Conservation (phyloP, 805 yeast species). For the Yarrowia sp. region DNA sequence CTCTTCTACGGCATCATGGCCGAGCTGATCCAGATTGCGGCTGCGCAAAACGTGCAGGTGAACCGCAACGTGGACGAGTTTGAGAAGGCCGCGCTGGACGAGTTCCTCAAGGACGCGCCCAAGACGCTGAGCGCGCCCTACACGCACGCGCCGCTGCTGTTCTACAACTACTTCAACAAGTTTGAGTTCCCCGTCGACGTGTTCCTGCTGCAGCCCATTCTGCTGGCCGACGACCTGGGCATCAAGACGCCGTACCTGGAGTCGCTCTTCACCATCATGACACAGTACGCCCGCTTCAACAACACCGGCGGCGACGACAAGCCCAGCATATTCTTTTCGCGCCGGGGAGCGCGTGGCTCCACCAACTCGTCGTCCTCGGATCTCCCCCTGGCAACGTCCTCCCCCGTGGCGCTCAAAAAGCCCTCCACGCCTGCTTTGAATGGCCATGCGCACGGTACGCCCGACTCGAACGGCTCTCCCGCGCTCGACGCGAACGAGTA, state of each 20-base stretch:
- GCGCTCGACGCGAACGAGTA: constrained; percentile 9
- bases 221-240: constrained; percentile 83
- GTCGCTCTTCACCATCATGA: constrained; percentile 62
- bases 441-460: constrained; percentile 1
- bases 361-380: constrained; percentile 5
- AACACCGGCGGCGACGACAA: background rate
- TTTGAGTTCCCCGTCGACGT: constrained; percentile 67
- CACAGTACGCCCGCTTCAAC: constrained; percentile 38
- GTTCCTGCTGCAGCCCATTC: constrained; percentile 77
- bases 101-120: constrained; percentile 10
- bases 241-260: constrained; percentile 89
- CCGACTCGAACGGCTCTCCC: constrained; percentile 22
- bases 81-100: constrained; percentile 6
- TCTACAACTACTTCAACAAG: constrained; percentile 62
- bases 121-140: background rate
- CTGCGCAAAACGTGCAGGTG: constrained; percentile 58
- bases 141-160: constrained; percentile 52
- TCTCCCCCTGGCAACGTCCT: constrained; percentile 13
- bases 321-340: constrained; percentile 13
- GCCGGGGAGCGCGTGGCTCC: constrained; percentile 9
- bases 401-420: constrained; percentile 7
- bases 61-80: constrained; percentile 50
- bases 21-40: constrained; percentile 63
- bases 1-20: constrained; percentile 73
- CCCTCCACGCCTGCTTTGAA: background rate